Evolutionary conservation across 176 grass and related monocot genomes (phyloP).

Genomic region (Musa itinerans): DNA sequence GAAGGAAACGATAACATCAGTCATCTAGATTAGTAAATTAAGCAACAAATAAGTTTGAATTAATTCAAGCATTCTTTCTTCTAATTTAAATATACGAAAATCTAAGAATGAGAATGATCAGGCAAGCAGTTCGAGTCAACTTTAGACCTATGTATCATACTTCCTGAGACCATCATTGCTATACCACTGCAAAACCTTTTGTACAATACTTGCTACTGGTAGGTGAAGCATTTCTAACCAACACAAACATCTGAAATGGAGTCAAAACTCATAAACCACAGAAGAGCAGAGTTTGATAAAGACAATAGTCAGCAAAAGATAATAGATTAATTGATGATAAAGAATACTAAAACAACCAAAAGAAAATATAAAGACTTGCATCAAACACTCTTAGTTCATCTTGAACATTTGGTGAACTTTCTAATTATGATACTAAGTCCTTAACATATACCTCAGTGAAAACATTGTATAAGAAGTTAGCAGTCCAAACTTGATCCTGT

Average conservation of each 20-base stretch:
- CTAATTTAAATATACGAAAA: background rate
- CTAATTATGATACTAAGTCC: too few species aligned
- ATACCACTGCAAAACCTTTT: background rate
- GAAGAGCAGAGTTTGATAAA: background rate
- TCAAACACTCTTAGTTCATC: too few species aligned
- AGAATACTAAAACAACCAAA: too few species aligned
- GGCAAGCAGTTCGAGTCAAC: too few species aligned
- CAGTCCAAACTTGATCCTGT: too few species aligned
- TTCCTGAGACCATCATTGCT: background rate
- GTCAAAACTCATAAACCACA: background rate
- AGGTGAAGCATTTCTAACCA: background rate
- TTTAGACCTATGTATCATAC: too few species aligned
- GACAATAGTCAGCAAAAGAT: too few species aligned
- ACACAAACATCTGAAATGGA: background rate
- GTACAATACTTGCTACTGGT: background rate
- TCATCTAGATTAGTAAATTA: background rate
- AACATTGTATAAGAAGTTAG: too few species aligned
- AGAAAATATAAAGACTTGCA: too few species aligned
- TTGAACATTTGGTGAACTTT: too few species aligned
- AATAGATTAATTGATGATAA: too few species aligned
- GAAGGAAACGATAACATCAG: background rate
- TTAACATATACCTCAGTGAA: too few species aligned
- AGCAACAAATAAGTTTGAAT: background rate
- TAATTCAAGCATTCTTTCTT: background rate
- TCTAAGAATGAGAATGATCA: background rate